These are phyloP conservation scores for Vigna mungo DNA, from an alignment of 306 rosid genomes.

Conservation along the genomic window DNA sequence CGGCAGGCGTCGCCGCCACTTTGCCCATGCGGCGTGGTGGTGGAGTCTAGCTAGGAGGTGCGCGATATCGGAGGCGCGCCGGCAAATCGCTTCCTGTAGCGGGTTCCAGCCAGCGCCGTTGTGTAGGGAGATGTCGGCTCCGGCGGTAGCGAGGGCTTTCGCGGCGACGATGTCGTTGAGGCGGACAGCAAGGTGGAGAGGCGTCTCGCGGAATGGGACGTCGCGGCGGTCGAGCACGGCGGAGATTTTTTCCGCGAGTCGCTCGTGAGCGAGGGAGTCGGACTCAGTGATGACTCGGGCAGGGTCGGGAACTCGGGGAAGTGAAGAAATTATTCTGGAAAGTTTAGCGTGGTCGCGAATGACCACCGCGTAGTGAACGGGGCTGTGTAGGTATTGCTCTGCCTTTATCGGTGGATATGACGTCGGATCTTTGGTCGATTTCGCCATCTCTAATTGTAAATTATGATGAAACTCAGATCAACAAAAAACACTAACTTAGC, in stretches of 20 bases:
- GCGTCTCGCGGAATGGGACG: constrained; percentile 78
- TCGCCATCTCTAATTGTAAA: constrained; percentile 57
- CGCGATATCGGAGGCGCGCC: constrained; percentile 34
- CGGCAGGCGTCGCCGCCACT: constrained; percentile 90
- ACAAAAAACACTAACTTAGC: background rate
- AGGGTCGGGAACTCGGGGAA: constrained; percentile 82
- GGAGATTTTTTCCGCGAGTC: constrained; percentile 73
- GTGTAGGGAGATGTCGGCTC: constrained; percentile 71
- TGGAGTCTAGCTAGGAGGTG: constrained; percentile 37
- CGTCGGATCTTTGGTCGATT: constrained; percentile 49
- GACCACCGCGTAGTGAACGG: constrained; percentile 84
- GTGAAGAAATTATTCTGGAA: constrained; percentile 63
- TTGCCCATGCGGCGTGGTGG: constrained; percentile 50
- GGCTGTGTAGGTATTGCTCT: constrained; percentile 72
- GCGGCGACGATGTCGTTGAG: constrained; percentile 64
- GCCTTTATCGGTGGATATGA: constrained; percentile 64
- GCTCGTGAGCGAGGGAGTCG: constrained; percentile 83
- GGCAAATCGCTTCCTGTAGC: constrained; percentile 49
- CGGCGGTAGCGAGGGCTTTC: constrained; percentile 38
- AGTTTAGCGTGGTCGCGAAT: constrained; percentile 62
- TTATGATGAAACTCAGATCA: background rate
- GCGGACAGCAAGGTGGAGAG: constrained; percentile 90
- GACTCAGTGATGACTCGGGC: constrained; percentile 67
- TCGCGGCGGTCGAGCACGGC: constrained; percentile 87
- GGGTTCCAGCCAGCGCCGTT: constrained; percentile 57